Conservation (phyloP, 1,284 basidiomycete genomes). For the Tilletia walkeri region DNA sequence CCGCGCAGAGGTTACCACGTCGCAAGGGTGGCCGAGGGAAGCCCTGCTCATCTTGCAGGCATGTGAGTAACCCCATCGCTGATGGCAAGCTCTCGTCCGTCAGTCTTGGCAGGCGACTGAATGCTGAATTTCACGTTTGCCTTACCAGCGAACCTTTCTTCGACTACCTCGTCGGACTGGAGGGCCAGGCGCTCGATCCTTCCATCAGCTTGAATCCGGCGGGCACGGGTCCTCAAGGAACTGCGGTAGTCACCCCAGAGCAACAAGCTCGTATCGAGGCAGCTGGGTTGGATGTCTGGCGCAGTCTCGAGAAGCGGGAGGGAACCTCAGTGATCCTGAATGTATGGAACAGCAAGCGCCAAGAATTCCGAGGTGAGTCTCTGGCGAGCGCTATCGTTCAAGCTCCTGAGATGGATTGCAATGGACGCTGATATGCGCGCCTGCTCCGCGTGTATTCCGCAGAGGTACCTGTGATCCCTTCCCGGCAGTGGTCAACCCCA, state of each 20-base stretch:
- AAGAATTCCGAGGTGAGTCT: constrained; percentile 74
- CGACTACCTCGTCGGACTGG: constrained; percentile 90
- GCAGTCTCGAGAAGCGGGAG: constrained; percentile 75
- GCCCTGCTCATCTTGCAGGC: constrained; percentile 66
- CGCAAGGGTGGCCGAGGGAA: constrained; percentile 54
- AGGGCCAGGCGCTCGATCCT: constrained; percentile 57
- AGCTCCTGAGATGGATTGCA: neutral
- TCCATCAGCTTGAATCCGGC: constrained; percentile 29
- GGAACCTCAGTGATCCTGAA: constrained; percentile 73
- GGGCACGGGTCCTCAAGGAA: neutral
- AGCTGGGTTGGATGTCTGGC: constrained; percentile 44
- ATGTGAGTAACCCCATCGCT: constrained; percentile 58
- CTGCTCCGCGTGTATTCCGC: neutral
- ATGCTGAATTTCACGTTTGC: neutral
- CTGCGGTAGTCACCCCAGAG: neutral
- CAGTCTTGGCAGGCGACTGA: neutral
- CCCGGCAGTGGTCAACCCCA: constrained; percentile 68
- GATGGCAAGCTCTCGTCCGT: neutral
- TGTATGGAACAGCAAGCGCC: constrained; percentile 87
- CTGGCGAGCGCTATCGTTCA: neutral
- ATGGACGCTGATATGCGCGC: neutral
- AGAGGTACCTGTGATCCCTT: constrained; percentile 80
- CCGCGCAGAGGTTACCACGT: constrained; percentile 53
- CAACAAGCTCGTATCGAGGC: neutral
- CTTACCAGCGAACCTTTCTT: constrained; percentile 77